Conservation (phyloP, 768 basidiomycete genomes). For the Tylopilus sp. region DNA sequence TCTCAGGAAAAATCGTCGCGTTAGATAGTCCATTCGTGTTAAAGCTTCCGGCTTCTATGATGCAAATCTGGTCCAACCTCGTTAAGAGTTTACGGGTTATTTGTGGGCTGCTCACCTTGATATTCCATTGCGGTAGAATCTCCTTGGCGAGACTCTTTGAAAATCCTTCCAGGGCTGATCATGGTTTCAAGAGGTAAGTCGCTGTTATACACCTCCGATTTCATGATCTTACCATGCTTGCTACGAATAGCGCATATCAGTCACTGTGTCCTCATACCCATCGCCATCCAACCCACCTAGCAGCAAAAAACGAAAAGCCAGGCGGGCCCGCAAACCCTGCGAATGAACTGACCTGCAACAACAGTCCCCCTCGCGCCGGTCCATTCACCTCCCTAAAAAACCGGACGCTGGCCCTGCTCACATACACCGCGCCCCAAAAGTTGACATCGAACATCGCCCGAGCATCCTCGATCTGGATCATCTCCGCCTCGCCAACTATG, state of each 20-base stretch:
- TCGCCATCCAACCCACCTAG: conserved; percentile 15
- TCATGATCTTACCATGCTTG: conserved; percentile 16
- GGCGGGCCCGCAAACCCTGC: conserved; percentile 22
- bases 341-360: conserved; percentile 35
- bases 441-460: conserved; percentile 25
- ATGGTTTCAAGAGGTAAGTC: not conserved
- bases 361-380: conserved; percentile 30
- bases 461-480: conserved; percentile 14
- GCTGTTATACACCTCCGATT: not conserved
- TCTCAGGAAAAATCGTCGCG: conserved; percentile 3
- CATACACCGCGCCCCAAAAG: conserved; percentile 27
- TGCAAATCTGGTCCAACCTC: conserved; percentile 14
- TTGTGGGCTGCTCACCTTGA: conserved; percentile 13
- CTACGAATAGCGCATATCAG: not conserved
- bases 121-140: conserved; percentile 41
- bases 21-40: not conserved
- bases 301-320: conserved; percentile 15
- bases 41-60: conserved; percentile 18
- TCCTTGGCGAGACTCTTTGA: conserved; percentile 34
- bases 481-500: conserved; percentile 25
- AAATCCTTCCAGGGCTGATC: conserved; percentile 33
- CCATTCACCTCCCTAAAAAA: conserved; percentile 35
- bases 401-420: conserved; percentile 24
- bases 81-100: not conserved
- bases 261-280: conserved; percentile 9